These are phyloP conservation scores for Candida andamanensis DNA, from an alignment of 805 yeast species.

Conservation along the genomic window DNA sequence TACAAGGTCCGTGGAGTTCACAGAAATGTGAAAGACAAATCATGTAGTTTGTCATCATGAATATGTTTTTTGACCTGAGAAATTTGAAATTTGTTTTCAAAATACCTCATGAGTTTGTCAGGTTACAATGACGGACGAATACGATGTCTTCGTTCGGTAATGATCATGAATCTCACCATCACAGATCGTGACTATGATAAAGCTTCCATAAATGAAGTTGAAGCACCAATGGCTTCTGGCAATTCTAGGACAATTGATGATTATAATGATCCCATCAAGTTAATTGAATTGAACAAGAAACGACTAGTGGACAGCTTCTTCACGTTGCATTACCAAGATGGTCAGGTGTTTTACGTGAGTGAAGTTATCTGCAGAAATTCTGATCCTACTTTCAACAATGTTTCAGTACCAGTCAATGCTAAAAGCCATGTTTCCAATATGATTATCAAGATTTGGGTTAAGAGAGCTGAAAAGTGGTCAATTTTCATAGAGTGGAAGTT, in stretches of 20 bases:
- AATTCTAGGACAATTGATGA: no score
- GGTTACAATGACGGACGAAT: no score
- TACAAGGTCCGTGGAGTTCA: conserved; percentile 72
- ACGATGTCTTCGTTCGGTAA: no score
- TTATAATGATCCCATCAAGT: conserved; percentile 3
- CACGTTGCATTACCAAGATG: conserved; percentile 17
- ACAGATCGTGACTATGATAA: no score
- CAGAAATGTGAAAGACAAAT: conserved; percentile 69
- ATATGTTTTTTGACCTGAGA: no score
- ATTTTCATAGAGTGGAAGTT: conserved; percentile 14
- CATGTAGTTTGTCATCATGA: conserved; percentile 39
- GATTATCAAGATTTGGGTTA: conserved; percentile 18
- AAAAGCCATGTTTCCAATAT: conserved; percentile 6
- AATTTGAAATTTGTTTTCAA: no score
- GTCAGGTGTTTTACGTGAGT: conserved; percentile 25
- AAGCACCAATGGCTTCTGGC: no score
- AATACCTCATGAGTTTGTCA: no score
- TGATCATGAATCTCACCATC: no score
- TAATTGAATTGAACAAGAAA: conserved; percentile 11
- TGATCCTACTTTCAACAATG: conserved; percentile 24
- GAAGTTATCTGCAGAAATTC: conserved; percentile 19
- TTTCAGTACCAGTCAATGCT: conserved; percentile 18
- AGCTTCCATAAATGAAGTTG: no score
- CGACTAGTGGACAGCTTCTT: conserved; percentile 22
- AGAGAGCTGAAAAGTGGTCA: conserved; percentile 16